Conservation (phyloP, 176 grass and related monocot species). For the Areca catechu region DNA sequence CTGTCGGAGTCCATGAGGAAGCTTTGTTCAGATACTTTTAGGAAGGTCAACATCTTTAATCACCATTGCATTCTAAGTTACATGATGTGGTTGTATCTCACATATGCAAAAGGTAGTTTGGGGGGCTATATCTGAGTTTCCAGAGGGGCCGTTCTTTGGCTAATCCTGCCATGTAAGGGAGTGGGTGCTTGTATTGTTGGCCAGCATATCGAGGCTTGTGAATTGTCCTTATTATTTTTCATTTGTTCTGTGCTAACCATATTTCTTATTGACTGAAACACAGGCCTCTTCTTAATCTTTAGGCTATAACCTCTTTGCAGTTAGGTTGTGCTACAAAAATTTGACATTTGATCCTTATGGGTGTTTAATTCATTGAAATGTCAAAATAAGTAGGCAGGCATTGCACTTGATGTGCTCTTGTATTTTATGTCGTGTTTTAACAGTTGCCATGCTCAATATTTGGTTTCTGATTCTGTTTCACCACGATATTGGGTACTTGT, state of each 20-base stretch:
- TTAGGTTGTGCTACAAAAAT: neutral
- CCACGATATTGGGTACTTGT: too few species aligned
- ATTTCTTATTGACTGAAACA: neutral
- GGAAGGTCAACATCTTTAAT: conserved; percentile 44
- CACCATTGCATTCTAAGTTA: conserved; percentile 31
- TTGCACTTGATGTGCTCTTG: neutral
- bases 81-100: conserved; percentile 35
- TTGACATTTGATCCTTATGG: neutral
- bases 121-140: conserved; percentile 15
- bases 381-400: conserved; percentile 6
- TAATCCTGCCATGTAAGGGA: conserved; percentile 7
- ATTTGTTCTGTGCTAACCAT: conserved; percentile 3
- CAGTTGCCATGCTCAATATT: too few species aligned
- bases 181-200: neutral
- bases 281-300: neutral
- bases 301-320: too few species aligned
- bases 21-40: conserved; percentile 33
- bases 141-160: conserved; percentile 9
- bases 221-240: conserved; percentile 1
- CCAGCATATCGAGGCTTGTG: neutral
- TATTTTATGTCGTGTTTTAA: too few species aligned
- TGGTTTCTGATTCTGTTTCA: too few species aligned
- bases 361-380: neutral
- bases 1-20: neutral
- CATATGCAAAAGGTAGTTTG: conserved; percentile 29